These are phyloP conservation scores for Cordyceps cateniannulata DNA, from an alignment of 2,329 filamentous ascomycete species.

Conservation along the genomic window DNA sequence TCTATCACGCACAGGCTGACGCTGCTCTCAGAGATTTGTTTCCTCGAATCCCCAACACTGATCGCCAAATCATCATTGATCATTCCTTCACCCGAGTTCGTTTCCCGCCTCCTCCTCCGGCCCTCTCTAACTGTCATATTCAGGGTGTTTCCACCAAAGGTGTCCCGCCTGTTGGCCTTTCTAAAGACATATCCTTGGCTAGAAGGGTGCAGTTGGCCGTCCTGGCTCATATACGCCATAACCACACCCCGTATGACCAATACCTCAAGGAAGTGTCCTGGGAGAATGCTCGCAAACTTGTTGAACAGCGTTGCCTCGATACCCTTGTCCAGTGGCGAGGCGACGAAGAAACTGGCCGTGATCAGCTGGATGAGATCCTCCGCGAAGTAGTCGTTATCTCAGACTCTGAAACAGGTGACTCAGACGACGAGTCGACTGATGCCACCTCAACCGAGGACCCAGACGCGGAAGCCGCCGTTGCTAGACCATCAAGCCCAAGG, in stretches of 20 bases:
- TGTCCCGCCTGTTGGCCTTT: constrained; percentile 52
- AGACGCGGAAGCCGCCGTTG: neutral
- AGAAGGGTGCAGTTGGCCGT: constrained; percentile 59
- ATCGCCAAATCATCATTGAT: constrained; percentile 55
- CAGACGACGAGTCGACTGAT: constrained; percentile 29
- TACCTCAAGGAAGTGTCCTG: constrained; percentile 53
- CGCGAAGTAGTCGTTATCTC: constrained; percentile 61
- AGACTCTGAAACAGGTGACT: constrained; percentile 46
- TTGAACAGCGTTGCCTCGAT: constrained; percentile 56
- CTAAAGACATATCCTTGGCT: constrained; percentile 48
- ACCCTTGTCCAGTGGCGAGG: constrained; percentile 66
- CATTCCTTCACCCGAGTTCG: constrained; percentile 58
- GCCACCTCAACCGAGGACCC: constrained; percentile 22
- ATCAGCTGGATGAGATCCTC: constrained; percentile 61
- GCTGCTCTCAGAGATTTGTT: constrained; percentile 57
- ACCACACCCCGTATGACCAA: constrained; percentile 59
- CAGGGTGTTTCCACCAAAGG: constrained; percentile 46
- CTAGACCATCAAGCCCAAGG: neutral
- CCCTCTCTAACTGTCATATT: constrained; percentile 8
- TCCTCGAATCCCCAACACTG: constrained; percentile 58
- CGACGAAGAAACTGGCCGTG: constrained; percentile 61
- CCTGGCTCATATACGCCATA: constrained; percentile 60
- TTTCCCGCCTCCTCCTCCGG: constrained; percentile 13
- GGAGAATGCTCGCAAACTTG: constrained; percentile 53
- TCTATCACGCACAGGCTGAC: constrained; percentile 58